Conservation (phyloP, 768 basidiomycete species). For the Rhodotorula toruloides region DNA sequence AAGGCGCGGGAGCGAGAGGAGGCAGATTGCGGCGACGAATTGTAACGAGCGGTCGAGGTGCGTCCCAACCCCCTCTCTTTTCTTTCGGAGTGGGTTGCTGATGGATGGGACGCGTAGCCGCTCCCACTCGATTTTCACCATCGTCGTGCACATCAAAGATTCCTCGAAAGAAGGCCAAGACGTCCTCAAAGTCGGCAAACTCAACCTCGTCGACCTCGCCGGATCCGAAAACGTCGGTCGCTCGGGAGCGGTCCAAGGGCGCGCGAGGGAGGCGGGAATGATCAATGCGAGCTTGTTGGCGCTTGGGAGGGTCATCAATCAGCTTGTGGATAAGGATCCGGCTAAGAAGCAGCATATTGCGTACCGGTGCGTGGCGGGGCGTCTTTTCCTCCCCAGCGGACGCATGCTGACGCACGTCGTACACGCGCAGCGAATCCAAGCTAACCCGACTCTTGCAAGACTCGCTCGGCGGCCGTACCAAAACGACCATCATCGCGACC, state of each 20-base stretch:
- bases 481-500: constrained; percentile 96
- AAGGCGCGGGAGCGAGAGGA: constrained; percentile 78
- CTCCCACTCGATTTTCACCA: constrained; percentile 95
- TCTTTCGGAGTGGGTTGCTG: not conserved
- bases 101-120: constrained; percentile 53
- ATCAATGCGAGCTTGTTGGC: constrained; percentile 96
- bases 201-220: constrained; percentile 94
- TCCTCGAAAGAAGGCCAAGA: constrained; percentile 66
- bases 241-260: constrained; percentile 87
- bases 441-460: constrained; percentile 96
- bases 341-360: constrained; percentile 66
- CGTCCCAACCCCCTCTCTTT: not conserved
- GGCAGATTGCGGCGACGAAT: constrained; percentile 91
- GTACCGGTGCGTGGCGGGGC: constrained; percentile 61
- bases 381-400: not conserved
- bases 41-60: constrained; percentile 88
- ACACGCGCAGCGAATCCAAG: constrained; percentile 77
- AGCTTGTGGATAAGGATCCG: constrained; percentile 64
- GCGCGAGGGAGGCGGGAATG: constrained; percentile 95
- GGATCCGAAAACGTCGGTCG: constrained; percentile 96
- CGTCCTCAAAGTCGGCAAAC: constrained; percentile 82
- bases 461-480: constrained; percentile 93
- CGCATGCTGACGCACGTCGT: not conserved
- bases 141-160: constrained; percentile 89
- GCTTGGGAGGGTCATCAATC: constrained; percentile 94